Conservation (phyloP, 768 basidiomycete species). For the Hysterangium stoloniferum region DNA sequence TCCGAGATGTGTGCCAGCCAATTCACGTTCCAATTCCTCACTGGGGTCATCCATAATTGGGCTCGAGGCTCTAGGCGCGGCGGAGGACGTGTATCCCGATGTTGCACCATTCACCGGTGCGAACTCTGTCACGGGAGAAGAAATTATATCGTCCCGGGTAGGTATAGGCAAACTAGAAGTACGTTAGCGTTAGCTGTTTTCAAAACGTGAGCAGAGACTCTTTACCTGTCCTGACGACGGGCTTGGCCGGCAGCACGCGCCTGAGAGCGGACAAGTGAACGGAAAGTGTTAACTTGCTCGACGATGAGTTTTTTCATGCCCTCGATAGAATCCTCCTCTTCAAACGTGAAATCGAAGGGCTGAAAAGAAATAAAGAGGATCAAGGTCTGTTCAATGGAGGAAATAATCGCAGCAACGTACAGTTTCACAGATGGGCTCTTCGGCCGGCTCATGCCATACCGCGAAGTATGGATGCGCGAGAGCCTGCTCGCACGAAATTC, state of each 20-base stretch:
- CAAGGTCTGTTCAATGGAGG: background rate
- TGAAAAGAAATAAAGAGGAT: slow-evolving; percentile 4
- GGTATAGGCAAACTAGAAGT: slow-evolving; percentile 65
- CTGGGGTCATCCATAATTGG: slow-evolving; percentile 82
- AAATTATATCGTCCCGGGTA: slow-evolving; percentile 71
- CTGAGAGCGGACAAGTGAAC: slow-evolving; percentile 83
- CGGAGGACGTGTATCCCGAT: slow-evolving; percentile 49
- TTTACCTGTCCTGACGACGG: slow-evolving; percentile 69
- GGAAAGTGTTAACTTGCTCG: slow-evolving; percentile 84
- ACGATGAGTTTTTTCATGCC: slow-evolving; percentile 97
- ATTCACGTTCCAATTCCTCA: slow-evolving; percentile 76
- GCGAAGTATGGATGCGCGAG: slow-evolving; percentile 90
- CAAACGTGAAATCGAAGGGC: slow-evolving; percentile 92
- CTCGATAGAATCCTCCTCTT: slow-evolving; percentile 92
- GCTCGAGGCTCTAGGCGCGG: slow-evolving; percentile 38
- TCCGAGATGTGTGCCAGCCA: slow-evolving; percentile 61
- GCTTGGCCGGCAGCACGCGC: slow-evolving; percentile 65
- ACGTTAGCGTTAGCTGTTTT: background rate
- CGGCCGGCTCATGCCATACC: slow-evolving; percentile 97
- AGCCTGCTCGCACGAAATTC: slow-evolving; percentile 94
- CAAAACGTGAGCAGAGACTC: background rate
- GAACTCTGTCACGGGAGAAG: slow-evolving; percentile 61
- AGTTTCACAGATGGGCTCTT: slow-evolving; percentile 79
- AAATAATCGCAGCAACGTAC: slow-evolving; percentile 34
- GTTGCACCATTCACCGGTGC: slow-evolving; percentile 57